These are phyloP conservation scores for Talaromyces sp. DNA, from an alignment of 2,329 filamentous ascomycete species.

Conservation along the genomic window DNA sequence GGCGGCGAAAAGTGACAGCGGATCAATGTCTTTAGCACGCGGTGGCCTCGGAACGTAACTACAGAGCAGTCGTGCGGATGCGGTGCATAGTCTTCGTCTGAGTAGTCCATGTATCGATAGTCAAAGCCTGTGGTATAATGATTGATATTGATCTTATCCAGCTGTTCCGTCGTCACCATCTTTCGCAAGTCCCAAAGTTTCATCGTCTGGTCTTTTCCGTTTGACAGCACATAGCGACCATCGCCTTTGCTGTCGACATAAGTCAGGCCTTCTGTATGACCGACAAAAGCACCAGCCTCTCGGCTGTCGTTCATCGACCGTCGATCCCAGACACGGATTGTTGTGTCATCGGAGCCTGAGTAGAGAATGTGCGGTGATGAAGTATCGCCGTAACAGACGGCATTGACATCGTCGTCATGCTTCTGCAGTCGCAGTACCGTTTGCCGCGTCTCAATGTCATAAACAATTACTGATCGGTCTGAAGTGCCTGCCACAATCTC, in stretches of 20 bases:
- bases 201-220: constrained; percentile 94
- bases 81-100: constrained; percentile 50
- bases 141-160: constrained; percentile 47
- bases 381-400: constrained; percentile 89
- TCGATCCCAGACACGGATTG: constrained; percentile 93
- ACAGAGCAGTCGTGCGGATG: constrained; percentile 84
- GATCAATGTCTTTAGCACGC: constrained; percentile 82
- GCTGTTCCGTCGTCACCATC: constrained; percentile 67
- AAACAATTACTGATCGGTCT: constrained; percentile 73
- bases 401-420: constrained; percentile 87
- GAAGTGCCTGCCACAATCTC: constrained; percentile 88
- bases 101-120: constrained; percentile 54
- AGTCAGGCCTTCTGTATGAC: constrained; percentile 60
- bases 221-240: constrained; percentile 81
- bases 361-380: constrained; percentile 89
- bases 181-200: constrained; percentile 94
- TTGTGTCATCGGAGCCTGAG: constrained; percentile 90
- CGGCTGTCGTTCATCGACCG: constrained; percentile 59
- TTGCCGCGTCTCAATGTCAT: constrained; percentile 77
- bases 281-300: constrained; percentile 59
- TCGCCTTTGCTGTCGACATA: constrained; percentile 79
- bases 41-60: constrained; percentile 89
- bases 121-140: constrained; percentile 56
- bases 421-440: constrained; percentile 70
- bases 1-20: constrained; percentile 92